phyloP scores from a whole-genome alignment of 2,329 filamentous ascomycete species.

The Calonectria naviculata region DNA sequence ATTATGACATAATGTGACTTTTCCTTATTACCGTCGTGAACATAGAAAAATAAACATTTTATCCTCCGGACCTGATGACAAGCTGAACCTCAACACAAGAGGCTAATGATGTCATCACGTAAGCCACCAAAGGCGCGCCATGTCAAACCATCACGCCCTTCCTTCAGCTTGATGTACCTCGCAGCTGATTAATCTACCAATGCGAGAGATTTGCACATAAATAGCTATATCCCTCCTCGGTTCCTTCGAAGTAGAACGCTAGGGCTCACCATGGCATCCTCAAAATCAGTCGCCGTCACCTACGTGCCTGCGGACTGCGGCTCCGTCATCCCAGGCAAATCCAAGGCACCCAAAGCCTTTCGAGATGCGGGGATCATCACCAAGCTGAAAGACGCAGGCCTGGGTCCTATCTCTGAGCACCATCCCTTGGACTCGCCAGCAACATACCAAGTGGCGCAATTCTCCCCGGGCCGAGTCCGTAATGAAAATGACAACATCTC shows the following conservation, averaged over 20 bases:
- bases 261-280: conserved; percentile 17
- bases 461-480: conserved; percentile 17
- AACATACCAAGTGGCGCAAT: conserved; percentile 12
- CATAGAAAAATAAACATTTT: too few species aligned
- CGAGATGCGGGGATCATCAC: conserved; percentile 16
- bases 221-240: neutral
- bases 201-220: neutral
- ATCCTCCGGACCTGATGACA: too few species aligned
- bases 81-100: too few species aligned
- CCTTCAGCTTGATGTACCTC: neutral
- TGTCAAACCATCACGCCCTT: neutral
- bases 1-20: too few species aligned
- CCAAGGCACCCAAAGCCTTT: conserved; percentile 34
- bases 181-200: neutral
- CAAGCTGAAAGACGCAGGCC: conserved; percentile 1
- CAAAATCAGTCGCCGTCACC: conserved; percentile 16
- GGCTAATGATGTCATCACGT: too few species aligned
- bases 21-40: too few species aligned
- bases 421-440: conserved; percentile 22
- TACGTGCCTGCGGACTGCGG: conserved; percentile 37
- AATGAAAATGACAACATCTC: conserved; percentile 29
- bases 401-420: conserved; percentile 17
- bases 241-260: neutral
- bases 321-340: conserved; percentile 37
- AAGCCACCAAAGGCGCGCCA: neutral